phyloP scores from a whole-genome alignment of 805 yeast species.

The Pichia scutulata region DNA sequence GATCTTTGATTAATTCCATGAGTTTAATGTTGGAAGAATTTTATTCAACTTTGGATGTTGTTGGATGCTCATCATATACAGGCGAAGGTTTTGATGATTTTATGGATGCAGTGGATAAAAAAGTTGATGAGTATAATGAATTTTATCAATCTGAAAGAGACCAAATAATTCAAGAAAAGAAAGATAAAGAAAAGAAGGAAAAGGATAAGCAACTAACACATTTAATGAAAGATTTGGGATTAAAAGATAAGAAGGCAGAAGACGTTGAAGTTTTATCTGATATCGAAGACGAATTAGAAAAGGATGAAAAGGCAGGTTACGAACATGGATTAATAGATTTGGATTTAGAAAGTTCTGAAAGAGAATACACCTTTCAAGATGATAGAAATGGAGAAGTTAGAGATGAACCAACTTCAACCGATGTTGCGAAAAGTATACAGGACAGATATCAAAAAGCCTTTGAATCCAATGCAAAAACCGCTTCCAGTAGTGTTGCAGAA shows the following conservation, averaged over 20 bases:
- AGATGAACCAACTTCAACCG: constrained; percentile 40
- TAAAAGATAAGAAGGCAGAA: constrained; percentile 38
- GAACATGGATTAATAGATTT: constrained; percentile 40
- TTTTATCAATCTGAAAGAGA: constrained; percentile 85
- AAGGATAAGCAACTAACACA: constrained; percentile 64
- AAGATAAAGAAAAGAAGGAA: constrained; percentile 61
- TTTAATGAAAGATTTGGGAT: constrained; percentile 82
- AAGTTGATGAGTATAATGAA: constrained; percentile 79
- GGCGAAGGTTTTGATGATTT: constrained; percentile 95
- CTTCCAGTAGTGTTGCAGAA: constrained; percentile 63
- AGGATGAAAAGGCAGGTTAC: constrained; percentile 35
- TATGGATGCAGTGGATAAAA: constrained; percentile 71
- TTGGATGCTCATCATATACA: constrained; percentile 85
- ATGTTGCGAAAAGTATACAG: constrained; percentile 46
- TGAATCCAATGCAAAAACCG: constrained; percentile 51
- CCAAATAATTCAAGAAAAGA: constrained; percentile 64
- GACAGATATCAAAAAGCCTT: constrained; percentile 68
- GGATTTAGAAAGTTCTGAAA: constrained; percentile 35
- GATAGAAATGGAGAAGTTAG: constrained; percentile 53
- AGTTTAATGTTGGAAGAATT: constrained; percentile 94
- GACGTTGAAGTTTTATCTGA: constrained; percentile 19
- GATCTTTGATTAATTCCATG: constrained; percentile 89
- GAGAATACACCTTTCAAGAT: constrained; percentile 67
- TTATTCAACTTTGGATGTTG: constrained; percentile 86
- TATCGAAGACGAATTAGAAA: constrained; percentile 41